Evolutionary conservation across 495 filamentous ascomycete species (phyloP).

Genomic region (Aspergillus wentii): DNA sequence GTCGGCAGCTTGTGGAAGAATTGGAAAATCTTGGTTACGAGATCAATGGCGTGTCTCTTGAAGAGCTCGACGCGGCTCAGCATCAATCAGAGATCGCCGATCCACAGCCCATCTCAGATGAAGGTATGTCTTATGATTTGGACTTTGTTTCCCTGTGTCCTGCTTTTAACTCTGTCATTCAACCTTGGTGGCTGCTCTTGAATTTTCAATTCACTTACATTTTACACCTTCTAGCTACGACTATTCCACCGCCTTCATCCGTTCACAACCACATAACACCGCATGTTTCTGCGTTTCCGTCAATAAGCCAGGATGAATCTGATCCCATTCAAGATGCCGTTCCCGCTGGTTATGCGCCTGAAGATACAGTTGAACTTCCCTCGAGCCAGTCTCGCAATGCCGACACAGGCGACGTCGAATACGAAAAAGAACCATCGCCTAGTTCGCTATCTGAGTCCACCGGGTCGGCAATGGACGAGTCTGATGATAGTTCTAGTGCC

Average conservation of each 20-base stretch:
- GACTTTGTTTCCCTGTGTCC: neutral
- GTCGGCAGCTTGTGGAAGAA: constrained; percentile 47
- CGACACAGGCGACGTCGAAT: constrained; percentile 6
- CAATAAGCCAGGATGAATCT: too few relatives aligned
- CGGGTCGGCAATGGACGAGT: constrained; percentile 41
- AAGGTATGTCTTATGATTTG: constrained; percentile 19
- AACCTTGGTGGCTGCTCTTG: too few relatives aligned
- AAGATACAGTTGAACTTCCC: neutral
- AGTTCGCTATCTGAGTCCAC: constrained; percentile 21
- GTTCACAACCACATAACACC: too few relatives aligned
- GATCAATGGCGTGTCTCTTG: constrained; percentile 35
- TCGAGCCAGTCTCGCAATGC: too few relatives aligned
- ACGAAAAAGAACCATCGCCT: constrained; percentile 8
- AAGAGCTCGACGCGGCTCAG: constrained; percentile 35
- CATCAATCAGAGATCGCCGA: constrained; percentile 20
- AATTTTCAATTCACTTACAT: too few relatives aligned
- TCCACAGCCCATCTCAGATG: constrained; percentile 15
- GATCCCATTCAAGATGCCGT: too few relatives aligned
- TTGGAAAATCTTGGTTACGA: constrained; percentile 47
- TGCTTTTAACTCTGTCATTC: too few relatives aligned
- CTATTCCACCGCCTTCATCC: too few relatives aligned
- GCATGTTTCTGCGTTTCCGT: too few relatives aligned
- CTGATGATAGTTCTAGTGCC: constrained; percentile 21
- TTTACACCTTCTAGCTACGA: too few relatives aligned
- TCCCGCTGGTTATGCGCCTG: neutral